phyloP scores from a whole-genome alignment of 495 filamentous ascomycete species.

The Hypoxylon fuscum region DNA sequence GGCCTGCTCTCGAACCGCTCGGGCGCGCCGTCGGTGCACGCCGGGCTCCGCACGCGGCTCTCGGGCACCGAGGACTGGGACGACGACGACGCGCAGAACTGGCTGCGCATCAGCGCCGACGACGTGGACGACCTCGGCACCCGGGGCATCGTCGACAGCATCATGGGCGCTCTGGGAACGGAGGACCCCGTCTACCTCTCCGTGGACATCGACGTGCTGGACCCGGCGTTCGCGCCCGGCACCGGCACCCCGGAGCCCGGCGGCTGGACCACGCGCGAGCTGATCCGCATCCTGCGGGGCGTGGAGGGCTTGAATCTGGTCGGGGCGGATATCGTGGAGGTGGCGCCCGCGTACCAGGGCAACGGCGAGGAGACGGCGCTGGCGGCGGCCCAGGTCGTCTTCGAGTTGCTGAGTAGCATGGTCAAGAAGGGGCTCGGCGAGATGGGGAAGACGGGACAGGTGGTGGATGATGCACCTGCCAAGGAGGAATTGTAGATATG shows the following conservation, averaged over 20 bases:
- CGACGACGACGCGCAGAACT: conserved; percentile 70
- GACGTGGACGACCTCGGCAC: conserved; percentile 75
- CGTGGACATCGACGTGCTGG: conserved; percentile 79
- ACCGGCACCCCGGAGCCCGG: conserved; percentile 80
- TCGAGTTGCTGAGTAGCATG: conserved; percentile 83
- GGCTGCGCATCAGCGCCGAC: conserved; percentile 70
- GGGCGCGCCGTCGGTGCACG: conserved; percentile 71
- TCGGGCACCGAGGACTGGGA: conserved; percentile 74
- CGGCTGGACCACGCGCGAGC: conserved; percentile 77
- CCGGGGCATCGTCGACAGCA: conserved; percentile 64
- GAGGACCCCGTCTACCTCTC: conserved; percentile 75
- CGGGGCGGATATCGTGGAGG: conserved; percentile 84
- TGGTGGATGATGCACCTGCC: neutral
- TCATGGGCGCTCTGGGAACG: conserved; percentile 66
- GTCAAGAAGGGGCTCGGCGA: conserved; percentile 65
- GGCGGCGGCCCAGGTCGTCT: conserved; percentile 83
- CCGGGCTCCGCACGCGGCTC: conserved; percentile 77
- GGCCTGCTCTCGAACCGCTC: conserved; percentile 73
- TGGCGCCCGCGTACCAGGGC: conserved; percentile 86
- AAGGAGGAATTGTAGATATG: conserved; percentile 49
- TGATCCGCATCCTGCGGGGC: conserved; percentile 74
- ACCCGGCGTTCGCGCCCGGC: conserved; percentile 75
- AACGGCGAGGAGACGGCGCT: conserved; percentile 84
- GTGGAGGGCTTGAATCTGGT: conserved; percentile 76
- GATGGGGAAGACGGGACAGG: conserved; percentile 47